phyloP scores from a whole-genome alignment of 1,284 basidiomycete species.

The Cryptococcus sp. region DNA sequence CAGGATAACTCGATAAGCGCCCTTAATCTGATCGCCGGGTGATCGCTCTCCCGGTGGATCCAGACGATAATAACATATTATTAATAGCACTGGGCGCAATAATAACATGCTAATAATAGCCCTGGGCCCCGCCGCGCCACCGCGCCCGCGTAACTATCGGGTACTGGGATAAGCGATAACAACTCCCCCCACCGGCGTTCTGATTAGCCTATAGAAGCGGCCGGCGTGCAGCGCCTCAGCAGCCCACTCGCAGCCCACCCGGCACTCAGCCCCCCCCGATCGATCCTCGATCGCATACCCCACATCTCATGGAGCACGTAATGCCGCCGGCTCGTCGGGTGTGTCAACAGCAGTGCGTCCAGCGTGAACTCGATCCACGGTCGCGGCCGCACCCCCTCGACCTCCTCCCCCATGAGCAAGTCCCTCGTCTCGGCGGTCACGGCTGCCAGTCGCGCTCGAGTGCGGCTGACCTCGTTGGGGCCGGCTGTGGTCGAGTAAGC shows the following conservation, averaged over 20 bases:
- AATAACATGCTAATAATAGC: background rate
- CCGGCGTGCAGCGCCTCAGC: too few relatives aligned
- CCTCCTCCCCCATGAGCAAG: background rate
- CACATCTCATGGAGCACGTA: too few relatives aligned
- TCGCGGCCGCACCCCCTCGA: background rate
- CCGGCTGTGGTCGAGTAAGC: conserved; percentile 9
- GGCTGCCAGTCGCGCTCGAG: background rate
- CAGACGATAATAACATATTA: background rate
- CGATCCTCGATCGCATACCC: too few relatives aligned
- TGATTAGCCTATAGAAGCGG: background rate
- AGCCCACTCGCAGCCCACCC: background rate
- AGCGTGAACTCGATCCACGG: conserved; percentile 4
- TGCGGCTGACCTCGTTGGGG: conserved; percentile 27
- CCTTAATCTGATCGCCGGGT: background rate
- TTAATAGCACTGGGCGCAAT: background rate
- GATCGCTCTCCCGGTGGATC: background rate
- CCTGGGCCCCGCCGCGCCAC: too few relatives aligned
- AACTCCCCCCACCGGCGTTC: background rate
- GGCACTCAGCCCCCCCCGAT: background rate
- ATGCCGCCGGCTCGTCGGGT: background rate
- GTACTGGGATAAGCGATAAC: background rate
- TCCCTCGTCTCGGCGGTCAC: background rate
- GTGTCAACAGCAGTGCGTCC: background rate
- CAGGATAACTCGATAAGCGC: background rate
- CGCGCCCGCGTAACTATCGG: background rate